Base-by-base conservation (phyloP, 169 alveolate species). In the Plasmodium fragile region DNA sequence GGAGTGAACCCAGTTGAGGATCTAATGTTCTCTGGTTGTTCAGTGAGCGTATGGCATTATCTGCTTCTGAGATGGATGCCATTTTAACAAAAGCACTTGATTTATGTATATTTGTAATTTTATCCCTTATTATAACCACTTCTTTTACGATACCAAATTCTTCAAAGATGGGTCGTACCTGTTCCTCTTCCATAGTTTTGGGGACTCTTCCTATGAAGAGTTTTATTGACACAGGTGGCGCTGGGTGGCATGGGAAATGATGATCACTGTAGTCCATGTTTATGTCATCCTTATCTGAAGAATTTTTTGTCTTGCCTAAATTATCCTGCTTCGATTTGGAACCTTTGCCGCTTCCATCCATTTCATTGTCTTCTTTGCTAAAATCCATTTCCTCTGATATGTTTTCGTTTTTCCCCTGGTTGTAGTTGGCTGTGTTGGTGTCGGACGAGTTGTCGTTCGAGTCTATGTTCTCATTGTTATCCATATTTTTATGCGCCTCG, bases 61-160 rank as follows among this genome's bases (percentile, higher is more conserved):
- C 99, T 13, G 99, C 99, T 89, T 97, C 97, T 75, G 98, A 96
- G 45, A 98, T 92, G 4, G 98, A 97, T n/a, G 96, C 97, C 98
- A 97, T 94, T 41, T 91, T 95, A 28, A 96, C 98, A 81, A 95
- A 95, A 22, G 98, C 98, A 80, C 97, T 96, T 82, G 96, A 89
- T 87, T 97, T 96, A 94, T 97, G 99, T n/a, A 96, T 93, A 78
- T 95, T 95, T n/a, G 99, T 96, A 41, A 83, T 94, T 83, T 95
- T 95, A 84, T 98, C 99, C 45, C 98, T 92, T 49, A 98, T 96
- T 0, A 98, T 92, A 3, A 92, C 94, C 25, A 96, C 97, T 72
- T 98, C 98, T 39, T 95, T 95, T n/a, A 98, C 99, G 5, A 81
- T 82, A 5, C 99, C 99, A 83, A 94, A 98, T 55, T 95, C 97